Evolutionary conservation across 345 rosid species (phyloP).

Genomic region (Eucalyptus pauciflora): DNA sequence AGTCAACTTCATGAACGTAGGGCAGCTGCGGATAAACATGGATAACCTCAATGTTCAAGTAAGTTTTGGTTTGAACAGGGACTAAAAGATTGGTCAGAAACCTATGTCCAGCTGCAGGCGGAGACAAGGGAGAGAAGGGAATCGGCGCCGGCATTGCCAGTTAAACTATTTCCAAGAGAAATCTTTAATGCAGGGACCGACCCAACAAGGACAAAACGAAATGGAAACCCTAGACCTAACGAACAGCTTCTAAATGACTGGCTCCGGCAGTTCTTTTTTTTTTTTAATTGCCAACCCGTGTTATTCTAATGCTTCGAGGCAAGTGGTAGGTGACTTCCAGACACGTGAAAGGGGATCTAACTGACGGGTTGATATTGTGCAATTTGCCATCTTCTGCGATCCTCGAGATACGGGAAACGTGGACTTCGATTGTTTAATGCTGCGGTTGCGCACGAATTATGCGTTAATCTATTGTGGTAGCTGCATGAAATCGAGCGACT

Average conservation of each 20-base stretch:
- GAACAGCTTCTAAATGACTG: not conserved
- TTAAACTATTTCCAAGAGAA: not conserved
- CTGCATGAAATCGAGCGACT: not conserved
- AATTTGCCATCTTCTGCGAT: not conserved
- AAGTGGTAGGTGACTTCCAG: not conserved
- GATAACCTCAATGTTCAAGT: not conserved
- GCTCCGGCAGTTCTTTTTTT: not conserved
- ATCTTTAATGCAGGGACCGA: not conserved
- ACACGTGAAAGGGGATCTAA: not conserved
- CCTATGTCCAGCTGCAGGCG: not conserved
- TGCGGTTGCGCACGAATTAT: not conserved
- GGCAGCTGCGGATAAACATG: not conserved
- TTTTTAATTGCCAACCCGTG: not conserved
- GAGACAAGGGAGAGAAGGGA: not conserved
- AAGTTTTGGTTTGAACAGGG: not conserved
- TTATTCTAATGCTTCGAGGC: not conserved
- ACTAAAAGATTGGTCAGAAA: not conserved
- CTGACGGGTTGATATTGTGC: not conserved
- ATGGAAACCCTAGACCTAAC: not conserved
- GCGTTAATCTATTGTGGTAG: not conserved
- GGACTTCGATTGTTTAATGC: not conserved
- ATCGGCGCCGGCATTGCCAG: not conserved
- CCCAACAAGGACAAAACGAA: not conserved
- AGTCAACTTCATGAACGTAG: not conserved
- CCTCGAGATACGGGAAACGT: not conserved